Evolutionary conservation across 768 basidiomycete genomes (phyloP), one percentile per base, ranked within the genome.

Genomic region (Serendipita sp.): DNA sequence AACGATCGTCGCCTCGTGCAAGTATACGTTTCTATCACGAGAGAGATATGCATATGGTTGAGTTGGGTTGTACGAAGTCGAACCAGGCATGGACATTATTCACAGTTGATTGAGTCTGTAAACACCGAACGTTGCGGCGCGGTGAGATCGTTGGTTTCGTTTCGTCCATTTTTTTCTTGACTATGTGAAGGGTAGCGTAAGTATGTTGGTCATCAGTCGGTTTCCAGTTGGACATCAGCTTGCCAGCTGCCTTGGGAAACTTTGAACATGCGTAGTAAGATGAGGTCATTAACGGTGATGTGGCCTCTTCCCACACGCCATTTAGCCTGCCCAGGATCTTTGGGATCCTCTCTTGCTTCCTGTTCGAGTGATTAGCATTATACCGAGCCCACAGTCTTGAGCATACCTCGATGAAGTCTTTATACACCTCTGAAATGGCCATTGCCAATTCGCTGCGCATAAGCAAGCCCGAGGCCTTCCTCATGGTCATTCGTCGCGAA

Each of bases 341-440:
- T 60, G 18, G 56, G 28, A 38, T 60, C 56, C n/a, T 60, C 56
- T n/a, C 56, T 24, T n/a, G 30, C 56, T 30, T 60, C 56, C 56
- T 60, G 35, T 60, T 60, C 34, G 18, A 32, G n/a, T 18, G 48
- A 51, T 51, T 18, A 18, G 48, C 48, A 18, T n/a, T 32, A 32
- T 1, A 5, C 30, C 8, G 48, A 7, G n/a, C 48, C 5, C 48
- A 51, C 8, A 18, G 48, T 8, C 30, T 18, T 18, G 48, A 10
- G 32, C 56, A 35, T 35, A 60, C 56, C 56, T 60, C 56, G 37
- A 60, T 60, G 37, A 60, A 60, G 8, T 60, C 28, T n/a, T 60
- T 60, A 35, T 60, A 60, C 56, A 60, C 56, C 35, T 60, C 56
- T 38, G 56, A 60, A 60, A 60, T 30, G 16, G 56, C 56, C 56